Base-by-base conservation (phyloP, 2,329 filamentous ascomycete genomes). In the Penicillium sp. region DNA sequence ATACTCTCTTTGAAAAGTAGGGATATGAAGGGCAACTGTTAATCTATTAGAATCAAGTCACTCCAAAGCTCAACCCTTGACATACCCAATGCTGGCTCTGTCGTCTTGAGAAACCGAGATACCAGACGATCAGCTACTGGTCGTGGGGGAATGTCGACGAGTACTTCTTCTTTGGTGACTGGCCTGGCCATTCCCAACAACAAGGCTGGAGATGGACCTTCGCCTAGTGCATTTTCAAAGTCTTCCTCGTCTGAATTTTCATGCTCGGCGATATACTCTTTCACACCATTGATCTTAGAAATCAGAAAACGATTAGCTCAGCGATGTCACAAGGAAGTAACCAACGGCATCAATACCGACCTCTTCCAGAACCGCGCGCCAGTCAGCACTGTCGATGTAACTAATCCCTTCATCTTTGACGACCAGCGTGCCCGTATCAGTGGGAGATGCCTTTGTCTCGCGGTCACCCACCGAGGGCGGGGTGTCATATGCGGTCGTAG, bases 361-460 rank as follows among this genome's bases (percentile, higher is more conserved):
- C 67, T 76, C 73, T 59, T 74, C 71, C 11, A 76, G 60, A 48
- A 76, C 74, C 22, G 72, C 72, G 42, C 70, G 70, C 73, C 73
- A 76, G 56, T 76, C 70, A n/a, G 71, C 69, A 39, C 71, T 67
- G 54, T 76, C 73, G 41, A 76, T 71, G 61, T 76, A 76, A 11
- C 67, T 76, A 7, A 70, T 74, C 4, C 69, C 72, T 14, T 68
- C 61, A 17, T 74, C 63, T 45, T 71, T 66, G 6, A 74, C 68
- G 2, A 76, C 49, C 28, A 76, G 50, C 42, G 67, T 75, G 4
- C 74, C 73, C n/a, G 68, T 62, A 48, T 71, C 69, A 41, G 55
- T 55, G 3, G 64, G 63, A 1, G 67, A 56, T 14, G 48, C 42
- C 22, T 67, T 62, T 12, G 56, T 52, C 7, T 64, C 64, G 14